phyloP scores from a whole-genome alignment of 371 early-diverging fungal species.

The Rhizopus sp. region DNA sequence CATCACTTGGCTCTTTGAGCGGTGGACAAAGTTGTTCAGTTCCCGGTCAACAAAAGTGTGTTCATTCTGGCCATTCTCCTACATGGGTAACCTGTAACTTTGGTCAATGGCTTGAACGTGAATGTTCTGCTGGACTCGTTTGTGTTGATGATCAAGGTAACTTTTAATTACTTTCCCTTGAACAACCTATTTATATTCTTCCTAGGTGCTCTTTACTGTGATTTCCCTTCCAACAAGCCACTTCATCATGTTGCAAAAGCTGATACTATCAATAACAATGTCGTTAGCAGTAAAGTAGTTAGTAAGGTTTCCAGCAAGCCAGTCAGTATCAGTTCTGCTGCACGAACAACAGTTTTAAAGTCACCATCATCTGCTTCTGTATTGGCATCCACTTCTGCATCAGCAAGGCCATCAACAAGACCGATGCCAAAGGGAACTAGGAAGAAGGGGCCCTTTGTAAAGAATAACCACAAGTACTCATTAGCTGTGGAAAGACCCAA shows the following conservation, averaged over 20 bases:
- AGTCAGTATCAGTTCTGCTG: neutral
- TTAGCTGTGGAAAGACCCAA: constrained; percentile 2
- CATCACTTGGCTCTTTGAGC: neutral
- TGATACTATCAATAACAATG: neutral
- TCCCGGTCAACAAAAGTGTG: constrained; percentile 31
- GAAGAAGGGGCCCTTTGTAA: neutral
- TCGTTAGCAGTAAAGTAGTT: neutral
- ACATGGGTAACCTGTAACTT: constrained; percentile 38
- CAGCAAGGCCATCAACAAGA: neutral
- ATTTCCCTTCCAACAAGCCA: neutral
- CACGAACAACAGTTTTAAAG: neutral
- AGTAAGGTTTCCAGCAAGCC: neutral
- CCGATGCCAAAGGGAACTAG: neutral
- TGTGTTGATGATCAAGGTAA: constrained; percentile 24
- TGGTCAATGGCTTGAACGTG: constrained; percentile 32
- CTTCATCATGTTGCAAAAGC: neutral
- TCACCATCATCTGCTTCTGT: neutral
- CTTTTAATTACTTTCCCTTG: too few species aligned
- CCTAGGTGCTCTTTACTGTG: constrained; percentile 10
- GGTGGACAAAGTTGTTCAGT: constrained; percentile 12
- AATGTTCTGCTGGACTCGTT: constrained; percentile 27
- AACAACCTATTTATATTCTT: too few species aligned
- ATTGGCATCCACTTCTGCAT: neutral
- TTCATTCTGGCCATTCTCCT: constrained; percentile 17
- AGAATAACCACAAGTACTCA: constrained; percentile 1